Evolutionary conservation across 305 asterid genomes (phyloP).

Genomic region (Solanum hybrid): DNA sequence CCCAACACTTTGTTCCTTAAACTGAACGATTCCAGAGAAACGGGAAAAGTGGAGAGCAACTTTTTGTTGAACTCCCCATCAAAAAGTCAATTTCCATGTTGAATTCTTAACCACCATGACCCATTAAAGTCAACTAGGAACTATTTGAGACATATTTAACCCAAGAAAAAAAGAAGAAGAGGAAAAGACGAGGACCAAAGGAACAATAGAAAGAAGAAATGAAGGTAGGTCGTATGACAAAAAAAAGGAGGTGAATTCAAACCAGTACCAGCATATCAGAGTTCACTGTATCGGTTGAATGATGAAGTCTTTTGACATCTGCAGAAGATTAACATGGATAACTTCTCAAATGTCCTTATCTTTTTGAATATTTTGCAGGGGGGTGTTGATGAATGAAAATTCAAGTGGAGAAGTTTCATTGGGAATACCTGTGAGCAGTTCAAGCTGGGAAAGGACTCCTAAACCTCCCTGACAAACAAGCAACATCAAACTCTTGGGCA

Average conservation of each 20-base stretch:
- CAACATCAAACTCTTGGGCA: background rate
- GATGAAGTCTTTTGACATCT: constrained; percentile 12
- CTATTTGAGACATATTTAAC: background rate
- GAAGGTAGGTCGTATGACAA: background rate
- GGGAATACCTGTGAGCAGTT: constrained; percentile 42
- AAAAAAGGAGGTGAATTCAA: background rate
- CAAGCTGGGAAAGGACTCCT: constrained; percentile 55
- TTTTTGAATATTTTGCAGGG: background rate
- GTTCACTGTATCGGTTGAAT: background rate
- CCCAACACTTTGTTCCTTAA: background rate
- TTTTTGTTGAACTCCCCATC: background rate
- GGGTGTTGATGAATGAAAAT: background rate
- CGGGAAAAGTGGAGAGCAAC: background rate
- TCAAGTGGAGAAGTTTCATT: background rate
- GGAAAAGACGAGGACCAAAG: background rate
- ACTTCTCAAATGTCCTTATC: background rate
- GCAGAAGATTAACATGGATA: constrained; percentile 1
- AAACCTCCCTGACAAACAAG: constrained; percentile 36
- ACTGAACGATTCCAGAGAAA: background rate
- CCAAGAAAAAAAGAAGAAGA: background rate
- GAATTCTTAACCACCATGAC: background rate
- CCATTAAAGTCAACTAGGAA: background rate
- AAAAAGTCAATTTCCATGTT: background rate
- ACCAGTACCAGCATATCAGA: constrained; percentile 5
- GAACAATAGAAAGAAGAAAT: background rate